Evolutionary conservation across 2,329 filamentous ascomycete genomes (phyloP).

Genomic region (Chaetoscypha palmicola): DNA sequence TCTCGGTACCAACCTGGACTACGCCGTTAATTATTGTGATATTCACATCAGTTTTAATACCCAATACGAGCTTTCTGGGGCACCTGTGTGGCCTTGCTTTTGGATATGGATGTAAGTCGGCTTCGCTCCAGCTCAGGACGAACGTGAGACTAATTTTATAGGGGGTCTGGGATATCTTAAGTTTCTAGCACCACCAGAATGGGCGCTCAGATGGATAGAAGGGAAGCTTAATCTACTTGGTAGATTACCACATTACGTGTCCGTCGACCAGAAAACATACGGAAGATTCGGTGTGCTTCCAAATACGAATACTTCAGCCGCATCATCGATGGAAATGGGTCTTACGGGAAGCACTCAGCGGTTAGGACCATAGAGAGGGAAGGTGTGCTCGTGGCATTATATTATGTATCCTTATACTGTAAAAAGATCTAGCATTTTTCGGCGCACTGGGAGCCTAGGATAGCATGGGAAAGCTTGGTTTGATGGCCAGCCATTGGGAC

Average conservation of each 20-base stretch:
- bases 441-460: constrained; percentile 15
- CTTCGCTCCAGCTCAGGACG: not conserved
- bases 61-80: constrained; percentile 75
- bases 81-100: constrained; percentile 78
- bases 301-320: constrained; percentile 38
- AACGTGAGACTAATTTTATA: constrained; percentile 35
- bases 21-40: constrained; percentile 74
- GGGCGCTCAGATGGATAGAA: constrained; percentile 81
- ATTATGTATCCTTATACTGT: constrained; percentile 12
- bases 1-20: constrained; percentile 83
- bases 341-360: constrained; percentile 60
- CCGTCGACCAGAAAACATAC: constrained; percentile 92
- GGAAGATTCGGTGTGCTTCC: constrained; percentile 87
- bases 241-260: constrained; percentile 84
- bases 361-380: constrained; percentile 52
- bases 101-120: constrained; percentile 72
- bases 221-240: constrained; percentile 78
- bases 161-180: constrained; percentile 84
- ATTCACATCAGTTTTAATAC: constrained; percentile 68
- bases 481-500: not conserved
- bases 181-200: constrained; percentile 83
- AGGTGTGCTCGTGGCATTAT: constrained; percentile 6
- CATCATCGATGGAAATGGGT: constrained; percentile 43
- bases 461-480: not conserved
- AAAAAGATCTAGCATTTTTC: constrained; percentile 21